Evolutionary conservation across 345 rosid species (phyloP).

Genomic region (Heritiera fomes): DNA sequence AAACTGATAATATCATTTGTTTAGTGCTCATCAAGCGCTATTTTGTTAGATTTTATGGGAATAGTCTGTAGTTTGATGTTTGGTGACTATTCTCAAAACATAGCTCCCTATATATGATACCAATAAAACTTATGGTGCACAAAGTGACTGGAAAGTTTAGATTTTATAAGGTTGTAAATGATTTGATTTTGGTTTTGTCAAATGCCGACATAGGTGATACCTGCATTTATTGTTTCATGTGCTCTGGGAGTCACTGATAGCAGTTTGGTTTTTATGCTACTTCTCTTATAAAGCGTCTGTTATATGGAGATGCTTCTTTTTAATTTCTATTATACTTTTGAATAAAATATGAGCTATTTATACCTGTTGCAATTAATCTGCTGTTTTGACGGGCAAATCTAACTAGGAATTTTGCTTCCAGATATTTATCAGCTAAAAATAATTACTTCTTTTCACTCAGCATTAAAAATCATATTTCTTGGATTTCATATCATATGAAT

Average conservation of each 20-base stretch:
- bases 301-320: background rate
- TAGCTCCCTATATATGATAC: background rate
- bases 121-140: background rate
- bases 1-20: background rate
- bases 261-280: background rate
- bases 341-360: background rate
- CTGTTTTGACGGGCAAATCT: background rate
- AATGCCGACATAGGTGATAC: background rate
- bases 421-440: background rate
- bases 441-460: background rate
- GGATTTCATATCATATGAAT: background rate
- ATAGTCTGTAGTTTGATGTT: too few relatives aligned
- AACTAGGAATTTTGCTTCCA: background rate
- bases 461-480: background rate
- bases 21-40: background rate
- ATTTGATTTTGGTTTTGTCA: constrained; percentile 10
- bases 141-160: constrained; percentile 3
- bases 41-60: background rate
- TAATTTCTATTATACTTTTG: background rate
- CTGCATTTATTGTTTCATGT: background rate
- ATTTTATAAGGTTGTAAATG: constrained; percentile 7
- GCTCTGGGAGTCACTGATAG: constrained; percentile 6
- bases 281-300: background rate
- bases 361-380: background rate
- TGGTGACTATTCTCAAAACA: background rate